Conservation (phyloP, 208 protist genomes). For the Angomonas deanei region DNA sequence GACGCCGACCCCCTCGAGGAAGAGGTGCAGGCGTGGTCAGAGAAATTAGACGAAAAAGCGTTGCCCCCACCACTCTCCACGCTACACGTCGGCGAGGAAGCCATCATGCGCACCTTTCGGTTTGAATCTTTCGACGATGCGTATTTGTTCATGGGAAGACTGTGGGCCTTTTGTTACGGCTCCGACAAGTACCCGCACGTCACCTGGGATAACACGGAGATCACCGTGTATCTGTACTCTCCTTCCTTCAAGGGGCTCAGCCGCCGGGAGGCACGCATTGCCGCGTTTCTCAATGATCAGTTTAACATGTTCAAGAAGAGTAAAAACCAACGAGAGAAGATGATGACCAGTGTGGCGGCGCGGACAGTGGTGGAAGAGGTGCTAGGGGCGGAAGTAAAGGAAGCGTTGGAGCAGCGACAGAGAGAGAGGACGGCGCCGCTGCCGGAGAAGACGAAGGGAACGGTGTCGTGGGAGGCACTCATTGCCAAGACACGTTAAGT, state of each 20-base stretch:
- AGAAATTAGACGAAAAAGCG: background rate
- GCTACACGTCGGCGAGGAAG: slow-evolving; percentile 46
- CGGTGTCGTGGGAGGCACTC: slow-evolving; percentile 30
- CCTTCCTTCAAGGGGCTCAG: slow-evolving; percentile 73
- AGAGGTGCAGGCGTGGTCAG: background rate
- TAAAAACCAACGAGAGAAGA: slow-evolving; percentile 41
- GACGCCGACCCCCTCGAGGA: background rate
- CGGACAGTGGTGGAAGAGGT: slow-evolving; percentile 37
- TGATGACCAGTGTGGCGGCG: slow-evolving; percentile 24
- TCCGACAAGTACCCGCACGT: slow-evolving; percentile 78
- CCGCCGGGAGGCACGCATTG: slow-evolving; percentile 72
- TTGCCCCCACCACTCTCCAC: slow-evolving; percentile 16
- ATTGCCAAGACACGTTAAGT: slow-evolving; percentile 4
- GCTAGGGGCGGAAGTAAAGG: slow-evolving; percentile 28
- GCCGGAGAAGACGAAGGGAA: slow-evolving; percentile 27
- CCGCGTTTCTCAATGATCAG: slow-evolving; percentile 83
- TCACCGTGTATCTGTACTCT: slow-evolving; percentile 83
- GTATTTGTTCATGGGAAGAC: slow-evolving; percentile 77
- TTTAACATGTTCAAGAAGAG: slow-evolving; percentile 83
- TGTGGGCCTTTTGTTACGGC: slow-evolving; percentile 84
- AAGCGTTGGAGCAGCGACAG: slow-evolving; percentile 29
- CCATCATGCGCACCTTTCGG: slow-evolving; percentile 62
- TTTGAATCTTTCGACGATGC: slow-evolving; percentile 59
- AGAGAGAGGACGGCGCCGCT: slow-evolving; percentile 30
- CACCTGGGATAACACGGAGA: slow-evolving; percentile 39